Percentiles rank a stretch among this genome's conserved stretches.
phyloP scores from a whole-genome alignment of 1,139 yeast genomes.

The Cylindricascospora bacillispora region DNA sequence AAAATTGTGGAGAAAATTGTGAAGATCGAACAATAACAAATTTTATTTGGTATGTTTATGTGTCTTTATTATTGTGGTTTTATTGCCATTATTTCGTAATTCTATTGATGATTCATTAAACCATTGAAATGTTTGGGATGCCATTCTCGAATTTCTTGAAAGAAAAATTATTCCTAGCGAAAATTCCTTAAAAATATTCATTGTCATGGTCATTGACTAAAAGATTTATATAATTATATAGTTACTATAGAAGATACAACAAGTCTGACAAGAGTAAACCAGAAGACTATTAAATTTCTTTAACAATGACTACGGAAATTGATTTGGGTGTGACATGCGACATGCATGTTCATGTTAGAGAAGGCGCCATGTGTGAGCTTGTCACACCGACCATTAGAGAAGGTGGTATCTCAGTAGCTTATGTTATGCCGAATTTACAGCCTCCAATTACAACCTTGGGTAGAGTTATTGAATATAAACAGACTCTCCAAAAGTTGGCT shows the following conservation, averaged over 20 bases:
- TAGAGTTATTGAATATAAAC: conserved; percentile 58
- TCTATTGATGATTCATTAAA: too few relatives aligned
- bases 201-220: too few relatives aligned
- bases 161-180: too few relatives aligned
- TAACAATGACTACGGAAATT: conserved; percentile 16
- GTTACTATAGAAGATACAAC: too few relatives aligned
- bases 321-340: conserved; percentile 82
- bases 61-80: too few relatives aligned
- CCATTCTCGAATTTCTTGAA: too few relatives aligned
- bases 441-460: conserved; percentile 86
- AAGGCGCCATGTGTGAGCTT: conserved; percentile 82
- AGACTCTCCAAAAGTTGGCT: conserved; percentile 48
- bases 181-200: too few relatives aligned
- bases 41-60: too few relatives aligned
- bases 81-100: too few relatives aligned
- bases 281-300: not conserved
- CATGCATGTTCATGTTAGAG: conserved; percentile 92
- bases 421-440: conserved; percentile 89
- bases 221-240: too few relatives aligned
- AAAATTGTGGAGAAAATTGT: conserved; percentile 26
- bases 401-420: conserved; percentile 87
- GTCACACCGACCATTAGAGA: conserved; percentile 80
- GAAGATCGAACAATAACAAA: conserved; percentile 11
- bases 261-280: too few relatives aligned
- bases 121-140: too few relatives aligned